These are phyloP conservation scores for Chalciporus sp. DNA, from an alignment of 1,284 basidiomycete species.

Conservation along the genomic window DNA sequence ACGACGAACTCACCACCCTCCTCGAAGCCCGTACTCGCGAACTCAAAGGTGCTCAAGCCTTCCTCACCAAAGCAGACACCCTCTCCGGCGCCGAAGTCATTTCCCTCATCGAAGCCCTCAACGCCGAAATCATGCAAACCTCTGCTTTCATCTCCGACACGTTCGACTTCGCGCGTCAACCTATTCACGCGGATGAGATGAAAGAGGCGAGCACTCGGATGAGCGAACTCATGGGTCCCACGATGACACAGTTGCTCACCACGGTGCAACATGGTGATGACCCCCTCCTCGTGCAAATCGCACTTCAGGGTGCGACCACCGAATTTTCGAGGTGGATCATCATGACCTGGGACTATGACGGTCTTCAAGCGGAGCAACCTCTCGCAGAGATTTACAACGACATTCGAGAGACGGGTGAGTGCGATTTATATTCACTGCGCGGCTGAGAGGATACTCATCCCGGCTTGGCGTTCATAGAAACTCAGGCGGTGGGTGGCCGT, in stretches of 20 bases:
- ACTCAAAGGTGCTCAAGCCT: conserved; percentile 47
- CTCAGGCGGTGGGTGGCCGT: conserved; percentile 51
- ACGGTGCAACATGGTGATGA: conserved; percentile 41
- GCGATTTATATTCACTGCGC: too few relatives aligned
- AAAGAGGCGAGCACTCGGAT: conserved; percentile 34
- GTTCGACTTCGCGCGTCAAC: conserved; percentile 37
- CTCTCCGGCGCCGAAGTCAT: conserved; percentile 52
- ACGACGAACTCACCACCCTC: conserved; percentile 38
- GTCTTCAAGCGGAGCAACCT: conserved; percentile 44
- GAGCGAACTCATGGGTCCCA: conserved; percentile 40
- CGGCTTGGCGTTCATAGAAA: too few relatives aligned
- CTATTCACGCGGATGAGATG: conserved; percentile 32
- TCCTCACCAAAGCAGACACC: conserved; percentile 47
- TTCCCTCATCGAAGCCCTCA: conserved; percentile 45
- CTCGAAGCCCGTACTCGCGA: conserved; percentile 46
- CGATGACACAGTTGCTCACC: conserved; percentile 39
- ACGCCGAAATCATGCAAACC: conserved; percentile 52
- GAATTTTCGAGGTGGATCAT: conserved; percentile 49
- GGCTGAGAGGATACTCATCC: too few relatives aligned
- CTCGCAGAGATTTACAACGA: conserved; percentile 48
- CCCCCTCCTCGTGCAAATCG: conserved; percentile 51
- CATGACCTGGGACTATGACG: conserved; percentile 51
- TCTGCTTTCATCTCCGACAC: conserved; percentile 51
- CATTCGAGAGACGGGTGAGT: conserved; percentile 48
- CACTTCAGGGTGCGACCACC: conserved; percentile 48